These are phyloP conservation scores for Russula abietina DNA, from an alignment of 768 basidiomycete genomes.

Conservation along the genomic window DNA sequence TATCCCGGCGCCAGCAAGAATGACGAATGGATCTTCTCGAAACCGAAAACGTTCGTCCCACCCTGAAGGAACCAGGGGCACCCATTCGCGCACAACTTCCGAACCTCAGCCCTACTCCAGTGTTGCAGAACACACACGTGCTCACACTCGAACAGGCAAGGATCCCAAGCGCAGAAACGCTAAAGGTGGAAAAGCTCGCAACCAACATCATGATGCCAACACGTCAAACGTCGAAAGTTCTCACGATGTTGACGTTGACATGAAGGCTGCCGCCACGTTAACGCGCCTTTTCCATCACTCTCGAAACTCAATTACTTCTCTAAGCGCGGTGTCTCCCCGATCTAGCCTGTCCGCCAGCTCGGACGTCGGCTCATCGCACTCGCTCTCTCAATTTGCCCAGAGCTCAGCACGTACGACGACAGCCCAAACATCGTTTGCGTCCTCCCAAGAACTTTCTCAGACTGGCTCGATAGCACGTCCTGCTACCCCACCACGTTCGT, in stretches of 20 bases:
- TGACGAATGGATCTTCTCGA: constrained; percentile 26
- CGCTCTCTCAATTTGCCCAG: constrained; percentile 59
- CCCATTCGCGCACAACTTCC: constrained; percentile 10
- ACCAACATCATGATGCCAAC: constrained; percentile 3
- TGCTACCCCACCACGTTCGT: constrained; percentile 35
- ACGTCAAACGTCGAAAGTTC: constrained; percentile 29
- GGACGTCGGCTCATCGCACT: constrained; percentile 56
- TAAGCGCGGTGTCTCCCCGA: constrained; percentile 59
- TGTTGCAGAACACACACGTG: constrained; percentile 24
- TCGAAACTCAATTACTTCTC: constrained; percentile 47
- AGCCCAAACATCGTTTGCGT: constrained; percentile 36
- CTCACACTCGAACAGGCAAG: constrained; percentile 19
- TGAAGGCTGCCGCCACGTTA: constrained; percentile 78
- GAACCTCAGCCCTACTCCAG: constrained; percentile 19
- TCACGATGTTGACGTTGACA: constrained; percentile 58
- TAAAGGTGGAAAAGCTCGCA: constrained; percentile 7
- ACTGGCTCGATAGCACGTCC: constrained; percentile 29
- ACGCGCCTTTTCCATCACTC: constrained; percentile 65
- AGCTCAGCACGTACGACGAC: constrained; percentile 53
- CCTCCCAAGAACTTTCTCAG: constrained; percentile 39
- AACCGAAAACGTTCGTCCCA: constrained; percentile 26
- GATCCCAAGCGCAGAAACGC: constrained; percentile 12
- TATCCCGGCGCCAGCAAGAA: constrained; percentile 43
- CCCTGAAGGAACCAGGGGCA: constrained; percentile 18
- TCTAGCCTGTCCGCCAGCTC: constrained; percentile 66